These are phyloP conservation scores for Casuarina glauca DNA, from an alignment of 306 rosid species.

Conservation along the genomic window DNA sequence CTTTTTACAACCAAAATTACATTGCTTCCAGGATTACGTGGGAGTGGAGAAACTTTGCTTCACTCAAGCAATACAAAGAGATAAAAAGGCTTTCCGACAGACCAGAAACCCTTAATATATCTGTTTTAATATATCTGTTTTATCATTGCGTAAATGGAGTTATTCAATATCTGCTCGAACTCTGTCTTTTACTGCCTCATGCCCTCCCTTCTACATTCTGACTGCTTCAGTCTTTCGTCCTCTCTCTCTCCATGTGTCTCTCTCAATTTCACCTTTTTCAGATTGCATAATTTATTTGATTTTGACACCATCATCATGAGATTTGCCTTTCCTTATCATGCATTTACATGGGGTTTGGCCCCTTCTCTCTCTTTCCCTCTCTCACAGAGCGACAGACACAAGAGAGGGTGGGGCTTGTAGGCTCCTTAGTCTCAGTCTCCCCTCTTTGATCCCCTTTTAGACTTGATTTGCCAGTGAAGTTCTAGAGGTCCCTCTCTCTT, in stretches of 20 bases:
- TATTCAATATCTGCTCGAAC: conserved; percentile 56
- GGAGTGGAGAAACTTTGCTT: too few relatives aligned
- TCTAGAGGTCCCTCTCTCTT: conserved; percentile 32
- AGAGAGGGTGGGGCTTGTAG: conserved; percentile 30
- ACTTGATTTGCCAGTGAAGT: conserved; percentile 43
- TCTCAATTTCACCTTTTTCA: conserved; percentile 52
- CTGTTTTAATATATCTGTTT: too few relatives aligned
- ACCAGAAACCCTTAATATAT: too few relatives aligned
- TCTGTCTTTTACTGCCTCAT: conserved; percentile 56
- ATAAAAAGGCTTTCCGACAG: too few relatives aligned
- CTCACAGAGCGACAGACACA: not conserved
- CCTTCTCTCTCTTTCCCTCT: conserved; percentile 27
- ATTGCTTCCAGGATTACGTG: too few relatives aligned
- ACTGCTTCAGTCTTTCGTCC: conserved; percentile 11
- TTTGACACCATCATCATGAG: conserved; percentile 90
- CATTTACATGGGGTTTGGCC: conserved; percentile 54
- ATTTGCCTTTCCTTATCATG: conserved; percentile 85
- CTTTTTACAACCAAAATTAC: too few relatives aligned
- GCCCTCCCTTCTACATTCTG: conserved; percentile 43
- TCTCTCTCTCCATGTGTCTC: conserved; percentile 37
- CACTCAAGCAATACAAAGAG: too few relatives aligned
- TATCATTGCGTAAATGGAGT: conserved; percentile 36
- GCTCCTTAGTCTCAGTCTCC: conserved; percentile 36
- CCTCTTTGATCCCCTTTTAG: conserved; percentile 32
- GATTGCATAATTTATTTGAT: conserved; percentile 78